Conservation (phyloP, 2,329 filamentous ascomycete genomes). For the Phyllachora maydis region DNA sequence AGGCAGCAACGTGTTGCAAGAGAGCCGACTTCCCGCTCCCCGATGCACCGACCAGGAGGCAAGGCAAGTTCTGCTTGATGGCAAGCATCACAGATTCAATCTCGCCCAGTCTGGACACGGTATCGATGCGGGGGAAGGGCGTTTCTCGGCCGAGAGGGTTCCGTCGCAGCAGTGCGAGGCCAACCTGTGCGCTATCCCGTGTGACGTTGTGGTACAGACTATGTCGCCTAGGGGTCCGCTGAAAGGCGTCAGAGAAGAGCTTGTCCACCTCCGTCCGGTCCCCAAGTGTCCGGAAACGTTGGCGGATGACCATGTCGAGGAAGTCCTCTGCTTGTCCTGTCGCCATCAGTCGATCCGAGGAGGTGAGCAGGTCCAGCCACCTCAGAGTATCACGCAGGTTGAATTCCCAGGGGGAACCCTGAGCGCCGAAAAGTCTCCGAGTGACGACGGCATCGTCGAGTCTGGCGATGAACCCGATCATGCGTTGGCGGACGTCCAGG, state of each 20-base stretch:
- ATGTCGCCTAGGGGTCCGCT: conserved; percentile 24
- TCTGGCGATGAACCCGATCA: conserved; percentile 66
- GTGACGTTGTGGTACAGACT: conserved; percentile 56
- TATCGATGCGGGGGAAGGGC: conserved; percentile 26
- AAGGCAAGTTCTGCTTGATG: conserved; percentile 69
- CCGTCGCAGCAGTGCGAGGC: conserved; percentile 49
- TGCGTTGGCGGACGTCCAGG: conserved; percentile 33
- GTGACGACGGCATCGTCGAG: conserved; percentile 52
- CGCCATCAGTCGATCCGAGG: conserved; percentile 36
- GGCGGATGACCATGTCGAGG: conserved; percentile 62
- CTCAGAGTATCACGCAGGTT: conserved; percentile 79
- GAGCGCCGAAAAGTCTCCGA: conserved; percentile 33
- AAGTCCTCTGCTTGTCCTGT: conserved; percentile 49
- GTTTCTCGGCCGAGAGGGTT: conserved; percentile 30
- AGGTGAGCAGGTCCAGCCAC: conserved; percentile 59
- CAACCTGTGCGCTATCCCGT: conserved; percentile 50
- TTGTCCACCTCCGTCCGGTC: conserved; percentile 46
- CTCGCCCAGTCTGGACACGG: conserved; percentile 39
- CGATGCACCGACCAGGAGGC: conserved; percentile 69
- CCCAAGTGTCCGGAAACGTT: conserved; percentile 56
- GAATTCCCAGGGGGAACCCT: conserved; percentile 81
- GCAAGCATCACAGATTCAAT: conserved; percentile 79
- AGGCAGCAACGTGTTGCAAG: conserved; percentile 59
- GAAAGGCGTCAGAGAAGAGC: conserved; percentile 48
- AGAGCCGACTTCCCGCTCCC: conserved; percentile 75